Evolutionary conservation across 2,329 filamentous ascomycete genomes (phyloP).

Genomic region (Beauveria rudraprayagi): DNA sequence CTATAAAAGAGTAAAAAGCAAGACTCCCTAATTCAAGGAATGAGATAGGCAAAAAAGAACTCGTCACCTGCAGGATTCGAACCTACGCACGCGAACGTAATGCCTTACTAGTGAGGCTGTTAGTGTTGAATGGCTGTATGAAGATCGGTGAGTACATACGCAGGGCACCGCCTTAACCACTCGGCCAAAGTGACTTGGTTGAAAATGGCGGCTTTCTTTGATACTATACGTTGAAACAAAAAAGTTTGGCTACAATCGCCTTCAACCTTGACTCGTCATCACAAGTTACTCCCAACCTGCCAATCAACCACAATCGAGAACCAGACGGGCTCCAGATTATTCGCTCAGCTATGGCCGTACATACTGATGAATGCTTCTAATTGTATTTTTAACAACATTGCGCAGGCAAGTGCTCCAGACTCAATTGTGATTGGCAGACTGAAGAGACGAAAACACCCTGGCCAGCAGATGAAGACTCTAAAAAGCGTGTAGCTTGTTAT

Average conservation of each 20-base stretch:
- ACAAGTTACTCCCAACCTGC: background rate
- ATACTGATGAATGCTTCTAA: too few species aligned
- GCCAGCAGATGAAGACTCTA: too few species aligned
- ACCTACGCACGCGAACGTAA: conserved; percentile 4
- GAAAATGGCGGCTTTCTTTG: background rate
- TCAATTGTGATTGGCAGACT: too few species aligned
- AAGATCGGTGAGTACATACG: background rate
- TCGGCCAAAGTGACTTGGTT: background rate
- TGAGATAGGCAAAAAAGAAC: background rate
- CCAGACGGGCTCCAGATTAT: background rate
- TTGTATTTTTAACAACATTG: too few species aligned
- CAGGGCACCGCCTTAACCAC: conserved; percentile 4
- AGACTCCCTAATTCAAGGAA: too few species aligned
- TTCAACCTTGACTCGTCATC: background rate
- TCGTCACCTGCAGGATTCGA: background rate
- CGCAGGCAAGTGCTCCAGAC: too few species aligned
- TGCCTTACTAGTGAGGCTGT: background rate
- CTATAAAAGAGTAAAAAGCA: too few species aligned
- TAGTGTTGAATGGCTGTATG: too few species aligned
- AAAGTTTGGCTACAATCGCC: background rate
- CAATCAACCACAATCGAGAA: background rate
- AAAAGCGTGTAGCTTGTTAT: too few species aligned
- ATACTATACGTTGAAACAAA: accelerated
- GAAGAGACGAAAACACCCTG: too few species aligned
- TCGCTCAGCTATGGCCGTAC: background rate